Base-by-base conservation (phyloP, 2,329 filamentous ascomycete genomes). In the Geosmithia putterillii region DNA sequence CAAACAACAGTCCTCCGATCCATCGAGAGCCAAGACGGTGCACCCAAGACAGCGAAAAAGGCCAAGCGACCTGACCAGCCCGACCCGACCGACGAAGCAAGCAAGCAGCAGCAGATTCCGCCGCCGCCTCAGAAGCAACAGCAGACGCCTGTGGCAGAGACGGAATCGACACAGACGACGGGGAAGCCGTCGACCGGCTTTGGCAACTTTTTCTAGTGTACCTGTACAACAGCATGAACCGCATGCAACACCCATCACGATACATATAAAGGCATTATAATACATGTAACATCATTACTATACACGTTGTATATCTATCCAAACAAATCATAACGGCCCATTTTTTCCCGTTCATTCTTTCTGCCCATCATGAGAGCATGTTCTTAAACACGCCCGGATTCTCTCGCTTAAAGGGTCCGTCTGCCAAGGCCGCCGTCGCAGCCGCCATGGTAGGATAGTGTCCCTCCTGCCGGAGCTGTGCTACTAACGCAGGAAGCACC, bases 11-110 rank as follows among this genome's bases (percentile, higher is more conserved):
- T 83, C 15, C 48, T 87, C 50, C 71, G 70, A 51, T 76, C 83
- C 42, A 76, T 87, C 45, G 79, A 84, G 57, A 69, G 70, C 41
- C 79, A 83, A 52, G 76, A 83, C 25, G 58, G 65, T 9, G 54
- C 67, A 9, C 76, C 70, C 47, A 68, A 66, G 48, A 55, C 65
- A 15, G 69, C 66, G 50, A 54, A 61, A 46, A 66, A 65, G 52
- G 47, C 57, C 38, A 63, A 65, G 43, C 42, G 44, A 15, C 12
- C 52, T 15, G 54, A 60, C 32, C n/a, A n/a, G n/a, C 20, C 52
- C 17, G 51, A 51, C 41, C 44, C 37, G 56, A 14, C 59, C 48
- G 48, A 54, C 40, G 42, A 50, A 36, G 40, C 48, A 17, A 45
- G 46, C 38, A 35, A 42, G 10, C 37, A 51, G 36, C 43, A 51